A percentile compares a stretch with the other conserved stretches of the same genome.
Conservation (phyloP, 768 basidiomycete species). For the Collybia nuda region DNA sequence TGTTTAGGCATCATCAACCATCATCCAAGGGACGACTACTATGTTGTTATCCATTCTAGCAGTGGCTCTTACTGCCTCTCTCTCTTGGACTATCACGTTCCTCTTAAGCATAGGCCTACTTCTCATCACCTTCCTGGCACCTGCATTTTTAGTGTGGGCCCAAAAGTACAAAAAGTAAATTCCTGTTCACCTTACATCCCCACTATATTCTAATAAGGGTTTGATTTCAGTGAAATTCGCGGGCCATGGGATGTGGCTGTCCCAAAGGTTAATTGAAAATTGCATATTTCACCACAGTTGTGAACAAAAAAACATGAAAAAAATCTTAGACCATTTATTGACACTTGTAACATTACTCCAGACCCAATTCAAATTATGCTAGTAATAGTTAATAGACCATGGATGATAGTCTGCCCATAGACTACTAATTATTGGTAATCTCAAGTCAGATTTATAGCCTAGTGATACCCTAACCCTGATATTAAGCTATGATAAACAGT, state of each 20-base stretch:
- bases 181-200: slow-evolving; percentile 7
- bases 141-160: slow-evolving; percentile 78
- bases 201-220: slow-evolving; percentile 5
- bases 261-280: slow-evolving; percentile 57
- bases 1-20: slow-evolving; percentile 44
- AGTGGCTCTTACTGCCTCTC: slow-evolving; percentile 46
- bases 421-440: no score
- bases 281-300: no score
- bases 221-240: slow-evolving; percentile 67
- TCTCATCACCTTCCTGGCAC: slow-evolving; percentile 70
- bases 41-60: slow-evolving; percentile 47
- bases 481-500: no score
- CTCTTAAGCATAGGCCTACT: slow-evolving; percentile 50
- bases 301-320: no score
- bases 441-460: no score
- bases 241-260: slow-evolving; percentile 91
- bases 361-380: no score
- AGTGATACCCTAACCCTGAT: no score
- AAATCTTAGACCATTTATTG: no score
- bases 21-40: slow-evolving; percentile 55
- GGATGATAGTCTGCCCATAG: no score
- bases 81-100: slow-evolving; percentile 56
- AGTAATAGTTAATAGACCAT: no score
- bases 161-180: slow-evolving; percentile 86
- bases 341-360: no score